Evolutionary conservation across 1,284 basidiomycete genomes (phyloP).

Genomic region (Ustilago vetiveriae): DNA sequence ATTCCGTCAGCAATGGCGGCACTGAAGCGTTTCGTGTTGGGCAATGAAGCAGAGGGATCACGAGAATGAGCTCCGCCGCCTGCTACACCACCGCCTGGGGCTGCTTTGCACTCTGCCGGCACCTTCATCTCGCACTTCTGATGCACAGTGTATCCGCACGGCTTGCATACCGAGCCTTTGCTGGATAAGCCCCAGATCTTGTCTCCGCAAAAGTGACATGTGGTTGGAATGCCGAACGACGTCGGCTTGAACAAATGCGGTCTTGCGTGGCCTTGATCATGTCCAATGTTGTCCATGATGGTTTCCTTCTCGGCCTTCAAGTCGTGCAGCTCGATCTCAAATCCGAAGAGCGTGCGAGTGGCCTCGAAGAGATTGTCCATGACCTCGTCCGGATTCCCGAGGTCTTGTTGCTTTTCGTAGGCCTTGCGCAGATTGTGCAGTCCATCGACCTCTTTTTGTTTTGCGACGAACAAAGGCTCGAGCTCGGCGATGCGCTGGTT

Average conservation of each 20-base stretch:
- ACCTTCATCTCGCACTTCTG: slow-evolving; percentile 61
- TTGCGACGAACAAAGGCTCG: slow-evolving; percentile 33
- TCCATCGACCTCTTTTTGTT: slow-evolving; percentile 42
- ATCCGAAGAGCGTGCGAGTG: slow-evolving; percentile 14
- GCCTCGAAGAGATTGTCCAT: slow-evolving; percentile 53
- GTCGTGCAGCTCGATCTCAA: slow-evolving; percentile 41
- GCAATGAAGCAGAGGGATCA: slow-evolving; percentile 1
- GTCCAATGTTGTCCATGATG: slow-evolving; percentile 39
- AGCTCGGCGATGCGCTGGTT: slow-evolving; percentile 38
- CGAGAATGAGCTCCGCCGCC: slow-evolving; percentile 1
- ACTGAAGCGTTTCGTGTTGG: slow-evolving; percentile 15
- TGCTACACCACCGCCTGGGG: slow-evolving; percentile 3
- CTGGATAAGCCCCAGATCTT: slow-evolving; percentile 56
- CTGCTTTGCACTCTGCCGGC: slow-evolving; percentile 51
- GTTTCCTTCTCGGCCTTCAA: slow-evolving; percentile 42
- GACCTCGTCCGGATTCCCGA: slow-evolving; percentile 53
- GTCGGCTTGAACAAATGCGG: slow-evolving; percentile 56
- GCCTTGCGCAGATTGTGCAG: slow-evolving; percentile 50
- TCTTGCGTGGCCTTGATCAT: slow-evolving; percentile 41
- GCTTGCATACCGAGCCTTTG: slow-evolving; percentile 53
- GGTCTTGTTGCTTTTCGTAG: slow-evolving; percentile 34
- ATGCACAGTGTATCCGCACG: slow-evolving; percentile 55
- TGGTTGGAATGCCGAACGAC: slow-evolving; percentile 53
- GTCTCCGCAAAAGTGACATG: slow-evolving; percentile 49
- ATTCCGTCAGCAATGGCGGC: slow-evolving; percentile 1